Conservation (phyloP, 139 green algal species). For the Ettlia oleoabundans region DNA sequence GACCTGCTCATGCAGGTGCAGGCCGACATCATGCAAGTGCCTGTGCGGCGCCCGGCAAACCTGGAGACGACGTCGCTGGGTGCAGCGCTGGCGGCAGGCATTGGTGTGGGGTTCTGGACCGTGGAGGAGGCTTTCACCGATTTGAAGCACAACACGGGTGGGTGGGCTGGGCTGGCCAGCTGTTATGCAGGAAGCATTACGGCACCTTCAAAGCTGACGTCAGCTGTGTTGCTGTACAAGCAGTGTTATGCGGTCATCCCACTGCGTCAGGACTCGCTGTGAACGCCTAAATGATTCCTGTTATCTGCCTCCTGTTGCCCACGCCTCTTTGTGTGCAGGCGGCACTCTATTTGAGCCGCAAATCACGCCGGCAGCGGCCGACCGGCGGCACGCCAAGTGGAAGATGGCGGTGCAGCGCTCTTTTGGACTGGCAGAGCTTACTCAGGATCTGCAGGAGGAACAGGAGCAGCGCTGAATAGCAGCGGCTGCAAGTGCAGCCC, state of each 20-base stretch:
- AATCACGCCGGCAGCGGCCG: constrained; percentile 33
- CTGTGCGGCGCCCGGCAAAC: constrained; percentile 81
- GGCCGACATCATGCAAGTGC: constrained; percentile 81
- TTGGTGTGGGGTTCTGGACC: constrained; percentile 86
- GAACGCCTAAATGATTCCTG: no score
- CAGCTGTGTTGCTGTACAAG: neutral
- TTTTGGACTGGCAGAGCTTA: constrained; percentile 69
- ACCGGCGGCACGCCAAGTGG: constrained; percentile 67
- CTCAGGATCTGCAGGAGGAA: constrained; percentile 11
- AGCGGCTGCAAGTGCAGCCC: neutral
- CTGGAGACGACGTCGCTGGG: constrained; percentile 93
- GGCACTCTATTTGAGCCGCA: constrained; percentile 47
- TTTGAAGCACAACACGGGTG: constrained; percentile 25
- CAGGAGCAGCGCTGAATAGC: constrained; percentile 10
- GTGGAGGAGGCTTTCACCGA: constrained; percentile 58
- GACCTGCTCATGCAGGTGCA: constrained; percentile 94
- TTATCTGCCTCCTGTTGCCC: no score
- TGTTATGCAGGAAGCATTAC: neutral
- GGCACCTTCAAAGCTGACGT: neutral
- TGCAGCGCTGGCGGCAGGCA: constrained; percentile 90
- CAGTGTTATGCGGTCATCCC: no score
- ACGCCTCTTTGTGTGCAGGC: neutral
- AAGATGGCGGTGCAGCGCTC: constrained; percentile 73
- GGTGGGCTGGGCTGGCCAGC: neutral
- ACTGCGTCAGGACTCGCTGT: no score